These are phyloP conservation scores for Cryphonectria japonica DNA, from an alignment of 2,329 filamentous ascomycete genomes.

Conservation along the genomic window DNA sequence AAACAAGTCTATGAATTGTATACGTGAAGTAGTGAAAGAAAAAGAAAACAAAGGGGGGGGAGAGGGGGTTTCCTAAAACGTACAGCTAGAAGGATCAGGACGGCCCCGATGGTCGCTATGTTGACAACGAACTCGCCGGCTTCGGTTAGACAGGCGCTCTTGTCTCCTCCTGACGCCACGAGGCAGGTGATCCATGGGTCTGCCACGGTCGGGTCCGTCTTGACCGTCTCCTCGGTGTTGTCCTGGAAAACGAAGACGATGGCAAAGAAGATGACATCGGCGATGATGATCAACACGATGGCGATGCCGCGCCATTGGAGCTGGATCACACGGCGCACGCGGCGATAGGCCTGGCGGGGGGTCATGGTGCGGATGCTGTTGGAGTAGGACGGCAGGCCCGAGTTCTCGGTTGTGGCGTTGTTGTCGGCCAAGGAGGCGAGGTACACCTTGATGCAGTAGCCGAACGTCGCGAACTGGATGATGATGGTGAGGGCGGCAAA, in stretches of 20 bases:
- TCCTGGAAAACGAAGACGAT: conserved; percentile 89
- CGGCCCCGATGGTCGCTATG: conserved; percentile 76
- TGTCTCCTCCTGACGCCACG: conserved; percentile 58
- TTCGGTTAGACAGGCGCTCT: conserved; percentile 65
- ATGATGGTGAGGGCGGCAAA: conserved; percentile 78
- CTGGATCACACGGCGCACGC: conserved; percentile 82
- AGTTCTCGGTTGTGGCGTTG: conserved; percentile 70
- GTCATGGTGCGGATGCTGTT: conserved; percentile 77
- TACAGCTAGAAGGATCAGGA: conserved; percentile 81
- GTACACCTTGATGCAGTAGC: conserved; percentile 95
- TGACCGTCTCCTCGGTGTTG: conserved; percentile 65
- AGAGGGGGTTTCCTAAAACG: conserved; percentile 40
- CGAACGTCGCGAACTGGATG: conserved; percentile 82
- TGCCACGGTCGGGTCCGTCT: conserved; percentile 58
- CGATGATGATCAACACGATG: conserved; percentile 86
- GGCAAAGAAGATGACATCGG: conserved; percentile 92
- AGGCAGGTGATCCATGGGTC: conserved; percentile 75
- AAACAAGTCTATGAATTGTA: neutral
- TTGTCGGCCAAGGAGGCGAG: conserved; percentile 80
- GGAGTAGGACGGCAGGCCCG: conserved; percentile 73
- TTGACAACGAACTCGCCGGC: conserved; percentile 69
- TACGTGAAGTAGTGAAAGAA: neutral
- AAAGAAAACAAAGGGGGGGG: neutral
- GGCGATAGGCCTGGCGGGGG: conserved; percentile 83
- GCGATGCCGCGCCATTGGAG: conserved; percentile 94